Evolutionary conservation across 805 yeast species (phyloP), one percentile per base, ranked within the genome.

Genomic region (Yarrowia yakushimensis): DNA sequence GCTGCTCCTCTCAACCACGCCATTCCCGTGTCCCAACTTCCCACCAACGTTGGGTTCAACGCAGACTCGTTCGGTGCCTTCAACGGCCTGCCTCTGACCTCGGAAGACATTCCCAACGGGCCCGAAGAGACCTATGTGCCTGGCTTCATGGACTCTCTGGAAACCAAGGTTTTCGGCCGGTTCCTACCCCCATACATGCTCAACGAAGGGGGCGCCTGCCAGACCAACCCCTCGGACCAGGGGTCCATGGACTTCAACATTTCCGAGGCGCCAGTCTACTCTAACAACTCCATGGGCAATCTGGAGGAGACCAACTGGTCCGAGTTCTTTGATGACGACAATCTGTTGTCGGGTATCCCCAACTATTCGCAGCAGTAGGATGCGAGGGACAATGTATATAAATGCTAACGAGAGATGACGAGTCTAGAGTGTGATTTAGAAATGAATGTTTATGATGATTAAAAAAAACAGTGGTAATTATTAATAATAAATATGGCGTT

Each of bases 141-240:
- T 1, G 94, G 96, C 4, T 86, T 88, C 43, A 87, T 90, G 79
- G 96, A 90, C 71, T 88, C 86, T 67, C 74, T 90, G 50, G 97
- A 90, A 71, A 83, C 89, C 69, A 92, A 89, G 69, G 80, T 90
- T 18, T 90, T 90, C 77, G 97, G 97, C 0, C 76, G 88, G 39
- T 85, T 87, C 66, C 71, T 89, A 54, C 96, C 96, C 2, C 94
- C 96, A 3, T 89, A 88, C 70, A 89, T 89, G 96, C 77, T 85
- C 69, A 62, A 64, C 28, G 48, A 55, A 9, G 46, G 46, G 15
- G 30, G 48, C 11, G 43, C n/a, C 0, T 61, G 46, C 20, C 34
- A 41, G 27, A 54, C 30, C 23, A 42, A 18, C n/a, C 34, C 27
- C 13, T 20, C 27, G 20, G 60, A 23, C 3, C 31, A 17, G 13